Evolutionary conservation across 768 basidiomycete genomes (phyloP).

Genomic region (Grammothele lineata): DNA sequence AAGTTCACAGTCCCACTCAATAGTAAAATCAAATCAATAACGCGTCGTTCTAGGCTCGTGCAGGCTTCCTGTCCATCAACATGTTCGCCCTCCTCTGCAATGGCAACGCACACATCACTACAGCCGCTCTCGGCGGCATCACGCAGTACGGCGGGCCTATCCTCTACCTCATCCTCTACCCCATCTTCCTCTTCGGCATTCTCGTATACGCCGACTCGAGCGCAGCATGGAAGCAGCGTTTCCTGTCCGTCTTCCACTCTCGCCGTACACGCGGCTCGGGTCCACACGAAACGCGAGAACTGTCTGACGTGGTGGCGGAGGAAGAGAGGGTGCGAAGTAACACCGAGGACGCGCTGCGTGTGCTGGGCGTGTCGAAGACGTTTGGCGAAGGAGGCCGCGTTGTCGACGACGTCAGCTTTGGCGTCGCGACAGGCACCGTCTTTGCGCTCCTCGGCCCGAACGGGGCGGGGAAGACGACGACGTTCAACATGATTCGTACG

Average conservation of each 20-base stretch:
- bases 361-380: constrained; percentile 58
- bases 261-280: neutral
- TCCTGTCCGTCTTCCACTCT: constrained; percentile 21
- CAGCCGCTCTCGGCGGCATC: constrained; percentile 48
- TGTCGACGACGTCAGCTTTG: constrained; percentile 72
- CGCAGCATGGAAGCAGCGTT: constrained; percentile 37
- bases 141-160: constrained; percentile 71
- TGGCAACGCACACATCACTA: constrained; percentile 42
- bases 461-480: constrained; percentile 81
- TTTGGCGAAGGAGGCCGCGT: constrained; percentile 44
- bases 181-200: constrained; percentile 52
- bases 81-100: constrained; percentile 71
- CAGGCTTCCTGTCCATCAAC: constrained; percentile 70
- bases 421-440: constrained; percentile 55
- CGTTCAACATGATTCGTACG: constrained; percentile 76
- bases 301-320: constrained; percentile 51
- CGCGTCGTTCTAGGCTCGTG: constrained; percentile 43
- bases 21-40: too few relatives aligned
- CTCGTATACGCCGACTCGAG: constrained; percentile 75
- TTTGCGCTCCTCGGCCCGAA: constrained; percentile 79
- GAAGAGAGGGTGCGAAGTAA: constrained; percentile 42
- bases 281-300: constrained; percentile 8
- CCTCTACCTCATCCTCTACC: constrained; percentile 61
- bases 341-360: constrained; percentile 56
- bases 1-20: too few relatives aligned